A percentile compares a stretch with the other conserved stretches of the same genome.
Conservation (phyloP, 345 rosid species). For the Raphanus sativus region DNA sequence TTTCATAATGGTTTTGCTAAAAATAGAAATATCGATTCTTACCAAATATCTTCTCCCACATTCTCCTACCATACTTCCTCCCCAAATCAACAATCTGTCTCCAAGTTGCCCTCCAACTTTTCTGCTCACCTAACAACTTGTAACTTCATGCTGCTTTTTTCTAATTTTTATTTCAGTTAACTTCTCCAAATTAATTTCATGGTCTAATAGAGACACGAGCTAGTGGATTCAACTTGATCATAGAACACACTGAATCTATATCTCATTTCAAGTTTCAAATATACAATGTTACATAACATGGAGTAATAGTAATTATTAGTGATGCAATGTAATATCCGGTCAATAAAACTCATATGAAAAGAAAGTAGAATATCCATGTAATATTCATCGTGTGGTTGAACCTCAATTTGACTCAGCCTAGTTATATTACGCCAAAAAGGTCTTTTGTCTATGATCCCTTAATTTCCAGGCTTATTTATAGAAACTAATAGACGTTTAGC, state of each 20-base stretch:
- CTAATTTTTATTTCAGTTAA: not conserved
- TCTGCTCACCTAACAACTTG: conserved; percentile 29
- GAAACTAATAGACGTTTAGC: conserved; percentile 8
- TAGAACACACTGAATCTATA: not conserved
- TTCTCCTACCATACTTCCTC: too few species aligned
- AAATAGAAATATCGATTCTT: too few species aligned
- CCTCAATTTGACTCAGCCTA: conserved; percentile 12
- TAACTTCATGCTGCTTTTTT: not conserved
- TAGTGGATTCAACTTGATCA: not conserved
- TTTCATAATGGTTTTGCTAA: too few species aligned
- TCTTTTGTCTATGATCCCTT: not conserved
- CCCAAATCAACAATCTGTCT: too few species aligned
- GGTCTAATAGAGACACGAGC: not conserved
- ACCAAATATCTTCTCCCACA: too few species aligned
- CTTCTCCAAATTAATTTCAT: not conserved
- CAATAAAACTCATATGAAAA: not conserved
- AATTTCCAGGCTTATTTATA: conserved; percentile 1
- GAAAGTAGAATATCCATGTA: not conserved
- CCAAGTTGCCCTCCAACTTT: not conserved
- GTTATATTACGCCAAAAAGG: not conserved
- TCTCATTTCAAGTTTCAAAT: conserved; percentile 7
- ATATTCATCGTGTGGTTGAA: conserved; percentile 29
- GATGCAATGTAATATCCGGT: not conserved
- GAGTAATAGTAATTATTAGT: not conserved
- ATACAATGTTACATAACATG: not conserved